These are phyloP conservation scores for Purpureocillium lavendulum DNA, from an alignment of 2,329 filamentous ascomycete species.

Conservation along the genomic window DNA sequence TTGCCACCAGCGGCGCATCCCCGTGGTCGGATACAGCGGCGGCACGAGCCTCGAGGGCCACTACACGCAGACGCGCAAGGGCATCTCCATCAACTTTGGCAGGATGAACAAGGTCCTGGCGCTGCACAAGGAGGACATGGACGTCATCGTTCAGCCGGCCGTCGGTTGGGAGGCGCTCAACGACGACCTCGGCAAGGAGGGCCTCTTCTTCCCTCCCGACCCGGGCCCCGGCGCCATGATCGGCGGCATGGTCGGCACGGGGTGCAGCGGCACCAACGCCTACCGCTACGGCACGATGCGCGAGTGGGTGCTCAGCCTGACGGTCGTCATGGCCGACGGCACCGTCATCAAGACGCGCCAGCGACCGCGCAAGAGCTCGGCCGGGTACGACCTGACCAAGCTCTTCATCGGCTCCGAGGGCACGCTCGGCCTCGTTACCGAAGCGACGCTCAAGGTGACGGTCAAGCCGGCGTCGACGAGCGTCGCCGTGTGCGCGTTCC, in stretches of 20 bases:
- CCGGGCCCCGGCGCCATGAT: slow-evolving; percentile 90
- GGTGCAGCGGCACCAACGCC: slow-evolving; percentile 72
- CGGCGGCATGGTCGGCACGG: slow-evolving; percentile 76
- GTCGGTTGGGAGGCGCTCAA: slow-evolving; percentile 84
- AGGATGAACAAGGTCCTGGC: slow-evolving; percentile 75
- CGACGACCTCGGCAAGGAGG: slow-evolving; percentile 62
- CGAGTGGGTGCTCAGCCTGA: slow-evolving; percentile 83
- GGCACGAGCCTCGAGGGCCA: slow-evolving; percentile 88
- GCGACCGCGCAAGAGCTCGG: slow-evolving; percentile 79
- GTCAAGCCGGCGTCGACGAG: slow-evolving; percentile 71
- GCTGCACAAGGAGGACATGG: slow-evolving; percentile 69
- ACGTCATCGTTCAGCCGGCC: slow-evolving; percentile 70
- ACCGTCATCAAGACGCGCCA: slow-evolving; percentile 86
- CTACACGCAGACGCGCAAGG: slow-evolving; percentile 73
- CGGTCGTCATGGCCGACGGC: slow-evolving; percentile 83
- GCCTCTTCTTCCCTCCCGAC: slow-evolving; percentile 87
- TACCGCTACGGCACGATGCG: slow-evolving; percentile 93
- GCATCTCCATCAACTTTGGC: slow-evolving; percentile 78
- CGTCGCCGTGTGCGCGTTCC: slow-evolving; percentile 64
- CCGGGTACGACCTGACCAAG: slow-evolving; percentile 84
- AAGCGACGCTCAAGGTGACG: slow-evolving; percentile 81
- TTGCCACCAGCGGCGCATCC: slow-evolving; percentile 72
- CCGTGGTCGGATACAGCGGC: slow-evolving; percentile 79
- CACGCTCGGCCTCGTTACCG: slow-evolving; percentile 83
- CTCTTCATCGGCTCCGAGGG: slow-evolving; percentile 89